phyloP scores from a whole-genome alignment of 2,329 filamentous ascomycete species.

The Clarireedia paspali region DNA sequence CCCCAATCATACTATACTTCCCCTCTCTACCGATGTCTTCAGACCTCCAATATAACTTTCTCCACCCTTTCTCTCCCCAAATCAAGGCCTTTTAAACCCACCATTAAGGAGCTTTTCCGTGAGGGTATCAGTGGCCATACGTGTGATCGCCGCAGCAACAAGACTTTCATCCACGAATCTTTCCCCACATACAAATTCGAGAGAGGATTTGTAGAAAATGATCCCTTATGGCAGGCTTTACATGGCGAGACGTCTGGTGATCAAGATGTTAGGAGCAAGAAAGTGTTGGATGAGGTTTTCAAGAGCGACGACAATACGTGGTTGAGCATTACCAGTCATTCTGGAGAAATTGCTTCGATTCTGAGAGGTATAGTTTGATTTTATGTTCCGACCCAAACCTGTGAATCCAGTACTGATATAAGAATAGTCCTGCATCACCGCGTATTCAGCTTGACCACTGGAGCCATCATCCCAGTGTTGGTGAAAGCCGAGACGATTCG shows the following conservation, averaged over 20 bases:
- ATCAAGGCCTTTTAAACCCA: slow-evolving; percentile 45
- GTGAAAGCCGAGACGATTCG: slow-evolving; percentile 48
- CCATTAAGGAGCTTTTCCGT: slow-evolving; percentile 56
- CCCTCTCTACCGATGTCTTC: slow-evolving; percentile 54
- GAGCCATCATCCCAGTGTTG: slow-evolving; percentile 59
- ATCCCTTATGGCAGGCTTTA: slow-evolving; percentile 39
- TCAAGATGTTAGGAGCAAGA: slow-evolving; percentile 39
- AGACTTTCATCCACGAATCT: slow-evolving; percentile 42
- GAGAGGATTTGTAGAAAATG: slow-evolving; percentile 50
- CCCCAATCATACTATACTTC: slow-evolving; percentile 59
- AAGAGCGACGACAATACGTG: slow-evolving; percentile 43
- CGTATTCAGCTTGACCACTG: slow-evolving; percentile 52
- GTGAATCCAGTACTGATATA: background rate
- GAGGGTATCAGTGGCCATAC: slow-evolving; percentile 62
- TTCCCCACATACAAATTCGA: slow-evolving; percentile 52
- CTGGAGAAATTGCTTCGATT: slow-evolving; percentile 46
- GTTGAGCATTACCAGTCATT: slow-evolving; percentile 53
- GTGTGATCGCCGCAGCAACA: slow-evolving; percentile 54
- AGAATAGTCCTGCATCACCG: slow-evolving; percentile 47
- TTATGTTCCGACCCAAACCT: no score
- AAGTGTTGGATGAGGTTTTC: slow-evolving; percentile 49
- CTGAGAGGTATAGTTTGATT: slow-evolving; percentile 31
- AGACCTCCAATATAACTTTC: slow-evolving; percentile 58
- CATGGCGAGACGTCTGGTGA: slow-evolving; percentile 36
- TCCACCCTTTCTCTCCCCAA: slow-evolving; percentile 42